These are phyloP conservation scores for Rhipidocladum racemiflorum DNA, from an alignment of 176 grass and related monocot genomes.

Conservation along the genomic window DNA sequence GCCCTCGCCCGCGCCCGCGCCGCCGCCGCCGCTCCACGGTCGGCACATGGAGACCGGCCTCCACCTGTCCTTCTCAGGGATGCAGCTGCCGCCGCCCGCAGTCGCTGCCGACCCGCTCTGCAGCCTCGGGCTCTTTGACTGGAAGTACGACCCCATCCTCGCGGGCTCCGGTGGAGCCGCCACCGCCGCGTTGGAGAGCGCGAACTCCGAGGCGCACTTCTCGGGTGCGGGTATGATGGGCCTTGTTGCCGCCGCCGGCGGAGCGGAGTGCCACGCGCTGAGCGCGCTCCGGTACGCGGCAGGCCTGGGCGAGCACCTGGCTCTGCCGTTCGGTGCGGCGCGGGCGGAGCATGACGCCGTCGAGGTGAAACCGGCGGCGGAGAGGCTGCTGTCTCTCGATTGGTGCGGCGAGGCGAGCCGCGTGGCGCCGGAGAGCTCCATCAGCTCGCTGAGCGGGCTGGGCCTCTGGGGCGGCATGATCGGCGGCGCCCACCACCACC, in stretches of 20 bases:
- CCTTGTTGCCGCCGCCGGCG: background rate
- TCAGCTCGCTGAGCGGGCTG: slow-evolving; percentile 40
- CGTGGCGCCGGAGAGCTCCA: slow-evolving; percentile 44
- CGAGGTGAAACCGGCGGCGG: slow-evolving; percentile 47
- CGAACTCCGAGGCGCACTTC: slow-evolving; percentile 31
- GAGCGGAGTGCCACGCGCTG: slow-evolving; percentile 35
- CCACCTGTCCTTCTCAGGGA: slow-evolving; percentile 68
- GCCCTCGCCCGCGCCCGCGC: background rate
- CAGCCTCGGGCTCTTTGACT: slow-evolving; percentile 47
- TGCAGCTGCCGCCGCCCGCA: slow-evolving; percentile 30
- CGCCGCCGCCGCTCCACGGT: background rate
- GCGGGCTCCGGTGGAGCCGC: background rate
- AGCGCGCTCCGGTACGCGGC: slow-evolving; percentile 44
- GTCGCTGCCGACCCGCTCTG: slow-evolving; percentile 26
- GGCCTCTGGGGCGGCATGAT: slow-evolving; percentile 76
- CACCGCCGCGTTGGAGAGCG: background rate
- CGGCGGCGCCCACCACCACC: slow-evolving; percentile 43
- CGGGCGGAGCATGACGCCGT: slow-evolving; percentile 19
- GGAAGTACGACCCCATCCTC: slow-evolving; percentile 55
- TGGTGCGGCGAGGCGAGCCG: slow-evolving; percentile 69
- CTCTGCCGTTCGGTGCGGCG: slow-evolving; percentile 21
- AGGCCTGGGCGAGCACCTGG: slow-evolving; percentile 44
- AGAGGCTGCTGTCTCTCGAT: slow-evolving; percentile 58
- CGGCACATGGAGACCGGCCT: slow-evolving; percentile 44
- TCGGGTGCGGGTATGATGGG: slow-evolving; percentile 40